Conservation (phyloP, 176 grass and related monocot species). For the Oryza australiensis region DNA sequence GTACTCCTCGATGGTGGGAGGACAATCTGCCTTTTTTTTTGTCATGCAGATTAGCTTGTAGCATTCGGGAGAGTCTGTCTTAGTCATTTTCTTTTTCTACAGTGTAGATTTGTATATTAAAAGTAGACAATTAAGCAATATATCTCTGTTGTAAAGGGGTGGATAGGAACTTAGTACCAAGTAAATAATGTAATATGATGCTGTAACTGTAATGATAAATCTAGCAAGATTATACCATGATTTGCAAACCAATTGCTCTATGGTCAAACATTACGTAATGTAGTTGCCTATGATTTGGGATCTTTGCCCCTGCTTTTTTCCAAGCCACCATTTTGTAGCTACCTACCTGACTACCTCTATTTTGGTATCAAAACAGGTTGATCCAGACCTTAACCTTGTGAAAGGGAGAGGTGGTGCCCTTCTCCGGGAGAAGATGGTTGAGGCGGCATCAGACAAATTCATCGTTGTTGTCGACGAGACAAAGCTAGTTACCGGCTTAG, state of each 20-base stretch:
- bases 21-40: background rate
- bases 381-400: constrained; percentile 94
- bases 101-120: background rate
- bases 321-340: background rate
- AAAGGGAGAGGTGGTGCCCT: constrained; percentile 96
- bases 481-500: constrained; percentile 85
- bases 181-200: background rate
- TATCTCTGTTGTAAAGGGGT: background rate
- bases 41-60: background rate
- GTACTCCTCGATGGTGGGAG: background rate
- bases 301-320: background rate
- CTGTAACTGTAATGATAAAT: background rate
- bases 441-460: constrained; percentile 86
- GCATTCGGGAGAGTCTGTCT: background rate
- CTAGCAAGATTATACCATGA: background rate
- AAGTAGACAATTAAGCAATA: background rate
- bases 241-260: background rate
- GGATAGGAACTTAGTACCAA: background rate
- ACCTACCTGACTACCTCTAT: background rate
- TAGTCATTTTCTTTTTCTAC: background rate
- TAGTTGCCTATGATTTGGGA: background rate
- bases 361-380: constrained; percentile 56
- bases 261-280: background rate
- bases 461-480: constrained; percentile 87
- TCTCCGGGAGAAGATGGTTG: constrained; percentile 98